Base-by-base conservation (phyloP, 2,329 filamentous ascomycete species). In the Macrophomina phaseolina region DNA sequence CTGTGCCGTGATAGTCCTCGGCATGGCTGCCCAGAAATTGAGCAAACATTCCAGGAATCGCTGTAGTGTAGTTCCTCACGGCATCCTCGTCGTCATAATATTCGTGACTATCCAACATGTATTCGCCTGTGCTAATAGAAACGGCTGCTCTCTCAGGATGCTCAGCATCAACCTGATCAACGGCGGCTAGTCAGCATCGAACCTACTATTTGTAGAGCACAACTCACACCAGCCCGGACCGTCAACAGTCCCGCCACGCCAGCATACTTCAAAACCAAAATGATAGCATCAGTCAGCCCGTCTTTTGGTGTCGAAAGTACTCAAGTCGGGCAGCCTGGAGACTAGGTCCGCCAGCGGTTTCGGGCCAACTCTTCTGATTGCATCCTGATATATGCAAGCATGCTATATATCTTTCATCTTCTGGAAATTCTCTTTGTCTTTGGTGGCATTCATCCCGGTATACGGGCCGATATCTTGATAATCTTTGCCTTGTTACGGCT, bases 321-420 rank as follows among this genome's bases (percentile, higher is more conserved):
- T 40, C 34, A 9, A 18, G 18, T 6, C 9, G 89, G 74, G 49
- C 0, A 64, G 18, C 14, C 28, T 5, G 6, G 14, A 28, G 1
- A 64, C 28, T 9, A 91, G 76, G 3, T 83, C 75, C 18, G 82
- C 74, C 49, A 93, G 75, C 2, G 89, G 89, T 67, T 82, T 75
- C 5, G 84, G 78, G 1, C 89, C 90, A 11, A 82, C 73, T 51
- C 84, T 77, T 69, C 85, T 83, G 58, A 91, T 84, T 11, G 79
- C 76, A 6, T 84, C 80, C 72, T 89, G 85, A 71, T 92, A 82
- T 75, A 90, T 84, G 73, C 90, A 93, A 40, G 89, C 85, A 68
- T 87, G 79, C 71, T 91, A 92, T 0, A 84, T 86, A 55, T 83
- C 78, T 74, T 90, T 86, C 73, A 92, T 79, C 75, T 90, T 89